Base-by-base conservation (phyloP, 305 asterid genomes). In the Solanum hybrid region DNA sequence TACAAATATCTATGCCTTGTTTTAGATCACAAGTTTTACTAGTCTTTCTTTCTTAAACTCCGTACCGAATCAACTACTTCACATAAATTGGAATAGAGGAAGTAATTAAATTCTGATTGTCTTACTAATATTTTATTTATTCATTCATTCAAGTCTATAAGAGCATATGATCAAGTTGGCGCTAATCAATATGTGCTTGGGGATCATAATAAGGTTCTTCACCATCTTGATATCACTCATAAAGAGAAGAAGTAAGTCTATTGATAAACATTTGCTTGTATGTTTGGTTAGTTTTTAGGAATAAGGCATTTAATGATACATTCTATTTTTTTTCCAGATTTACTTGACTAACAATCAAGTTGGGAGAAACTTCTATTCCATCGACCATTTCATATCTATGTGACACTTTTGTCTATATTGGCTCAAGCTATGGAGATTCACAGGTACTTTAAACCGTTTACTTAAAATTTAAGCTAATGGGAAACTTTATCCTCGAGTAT, bases 391-490 rank as follows among this genome's bases (percentile, higher is more conserved):
- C 98, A 34, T 96, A 96, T 94, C 98, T 97, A 90, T 98, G 96
- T 91, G 96, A 95, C 92, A 97, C 98, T 64, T 95, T 96, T 92
- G 98, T 97, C 81, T 97, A 91, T 85, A 90, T 97, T 90, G 99
- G 99, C 88, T 96, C 99, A 82, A 97, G 98, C 93, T 96, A 94
- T 89, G 99, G 99, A 77, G 99, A 97, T 92, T 97, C 99, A 84
- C 99, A 96, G 98, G 99, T 97, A 90, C 89, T 89, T 82, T 26
- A 78, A 78, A 22, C 29, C 3, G 46, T 20, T 78, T 18, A 35
- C n/a, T 78, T 78, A 36, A 79, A 79, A 24, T 36, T 79, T 36
- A 36, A 36, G 18, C 86, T 79, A 36, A 79, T 36, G 18, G 10
- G 51, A 22, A 78, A 78, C 14, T 35, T 22, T 6, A n/a, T 36